phyloP scores from a whole-genome alignment of 805 yeast genomes.

The Yarrowia sp. region DNA sequence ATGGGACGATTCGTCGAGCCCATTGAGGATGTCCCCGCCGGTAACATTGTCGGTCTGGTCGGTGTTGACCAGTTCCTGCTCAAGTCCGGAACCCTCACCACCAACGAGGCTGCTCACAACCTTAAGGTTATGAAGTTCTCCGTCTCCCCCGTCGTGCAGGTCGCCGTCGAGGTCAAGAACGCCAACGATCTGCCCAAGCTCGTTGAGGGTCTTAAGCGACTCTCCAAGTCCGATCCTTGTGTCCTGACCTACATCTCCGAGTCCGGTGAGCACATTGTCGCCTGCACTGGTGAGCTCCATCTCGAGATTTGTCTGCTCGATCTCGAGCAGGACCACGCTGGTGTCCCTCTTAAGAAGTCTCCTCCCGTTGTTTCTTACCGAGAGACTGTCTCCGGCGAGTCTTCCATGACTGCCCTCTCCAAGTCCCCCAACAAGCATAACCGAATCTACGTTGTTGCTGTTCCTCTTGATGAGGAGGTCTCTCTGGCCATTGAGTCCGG shows the following conservation, averaged over 20 bases:
- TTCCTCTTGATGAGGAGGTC: slow-evolving; percentile 92
- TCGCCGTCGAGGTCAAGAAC: slow-evolving; percentile 99
- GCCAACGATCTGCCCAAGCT: slow-evolving; percentile 99
- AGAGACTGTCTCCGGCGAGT: slow-evolving; percentile 94
- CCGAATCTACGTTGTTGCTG: slow-evolving; percentile 98
- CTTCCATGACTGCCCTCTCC: slow-evolving; percentile 93
- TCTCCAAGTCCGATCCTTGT: slow-evolving; percentile 99
- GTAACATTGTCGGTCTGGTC: slow-evolving; percentile 99
- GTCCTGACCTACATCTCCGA: slow-evolving; percentile 81
- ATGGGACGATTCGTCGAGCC: slow-evolving; percentile 99
- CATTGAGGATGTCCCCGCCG: slow-evolving; percentile 99
- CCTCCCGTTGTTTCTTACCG: slow-evolving; percentile 98
- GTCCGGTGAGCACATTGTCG: slow-evolving; percentile 99
- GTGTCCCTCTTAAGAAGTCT: slow-evolving; percentile 95
- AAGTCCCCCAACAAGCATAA: slow-evolving; percentile 99
- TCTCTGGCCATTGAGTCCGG: slow-evolving; percentile 89
- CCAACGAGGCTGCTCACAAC: slow-evolving; percentile 96
- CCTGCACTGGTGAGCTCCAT: slow-evolving; percentile 99
- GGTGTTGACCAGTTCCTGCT: slow-evolving; percentile 99
- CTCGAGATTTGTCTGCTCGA: slow-evolving; percentile 96
- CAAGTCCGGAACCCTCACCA: slow-evolving; percentile 98
- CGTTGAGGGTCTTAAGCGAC: slow-evolving; percentile 99
- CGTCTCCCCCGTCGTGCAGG: slow-evolving; percentile 99
- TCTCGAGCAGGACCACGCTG: slow-evolving; percentile 98
- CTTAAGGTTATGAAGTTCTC: slow-evolving; percentile 99